These are phyloP conservation scores for Phialocephala subalpina DNA, from an alignment of 2,329 filamentous ascomycete species.

Conservation along the genomic window DNA sequence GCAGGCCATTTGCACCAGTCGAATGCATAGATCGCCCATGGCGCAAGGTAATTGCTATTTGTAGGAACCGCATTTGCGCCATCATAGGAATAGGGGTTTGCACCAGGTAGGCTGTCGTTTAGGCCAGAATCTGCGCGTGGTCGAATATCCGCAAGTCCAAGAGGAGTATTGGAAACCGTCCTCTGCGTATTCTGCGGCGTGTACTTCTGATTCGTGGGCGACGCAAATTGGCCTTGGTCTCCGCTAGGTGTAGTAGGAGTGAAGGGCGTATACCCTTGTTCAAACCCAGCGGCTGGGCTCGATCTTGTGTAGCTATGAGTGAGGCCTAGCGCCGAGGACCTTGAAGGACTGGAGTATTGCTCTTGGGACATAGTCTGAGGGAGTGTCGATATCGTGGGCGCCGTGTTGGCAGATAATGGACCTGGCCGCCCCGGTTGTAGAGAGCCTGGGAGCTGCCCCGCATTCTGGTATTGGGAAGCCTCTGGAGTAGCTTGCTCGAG, in stretches of 20 bases:
- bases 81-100: conserved; percentile 67
- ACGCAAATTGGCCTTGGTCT: conserved; percentile 67
- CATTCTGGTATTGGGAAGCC: conserved; percentile 53
- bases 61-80: conserved; percentile 69
- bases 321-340: conserved; percentile 69
- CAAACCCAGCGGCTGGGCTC: conserved; percentile 73
- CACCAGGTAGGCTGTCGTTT: conserved; percentile 69
- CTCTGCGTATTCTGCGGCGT: conserved; percentile 65
- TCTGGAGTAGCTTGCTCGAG: conserved; percentile 64
- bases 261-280: conserved; percentile 63
- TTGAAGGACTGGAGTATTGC: conserved; percentile 70
- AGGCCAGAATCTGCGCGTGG: conserved; percentile 84
- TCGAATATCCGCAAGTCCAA: conserved; percentile 91
- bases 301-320: conserved; percentile 85
- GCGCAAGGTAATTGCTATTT: conserved; percentile 92
- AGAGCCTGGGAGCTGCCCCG: conserved; percentile 62
- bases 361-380: conserved; percentile 58
- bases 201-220: conserved; percentile 62
- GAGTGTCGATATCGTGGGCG: conserved; percentile 64
- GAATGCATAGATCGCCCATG: conserved; percentile 95
- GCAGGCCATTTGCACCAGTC: conserved; percentile 99
- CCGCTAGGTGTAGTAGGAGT: conserved; percentile 70
- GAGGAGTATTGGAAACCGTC: conserved; percentile 80
- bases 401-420: conserved; percentile 61
- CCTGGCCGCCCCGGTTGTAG: conserved; percentile 66